phyloP scores from a whole-genome alignment of 2,329 filamentous ascomycete genomes.

The Botrytis deweyae region DNA sequence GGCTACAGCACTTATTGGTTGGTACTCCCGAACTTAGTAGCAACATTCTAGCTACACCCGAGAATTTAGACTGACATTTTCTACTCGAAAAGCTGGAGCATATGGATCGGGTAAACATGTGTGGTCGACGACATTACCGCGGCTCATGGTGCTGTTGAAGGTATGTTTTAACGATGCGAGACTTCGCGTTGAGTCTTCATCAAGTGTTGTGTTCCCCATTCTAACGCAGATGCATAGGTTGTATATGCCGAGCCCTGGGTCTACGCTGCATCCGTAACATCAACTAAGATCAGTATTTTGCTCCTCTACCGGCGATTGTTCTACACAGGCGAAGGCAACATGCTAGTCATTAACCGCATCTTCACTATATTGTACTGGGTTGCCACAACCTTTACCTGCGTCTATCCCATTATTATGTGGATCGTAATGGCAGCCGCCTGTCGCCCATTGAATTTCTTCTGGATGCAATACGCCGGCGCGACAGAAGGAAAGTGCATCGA shows the following conservation, averaged over 20 bases:
- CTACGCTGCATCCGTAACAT: constrained; percentile 16
- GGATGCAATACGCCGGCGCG: constrained; percentile 7
- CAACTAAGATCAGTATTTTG: constrained; percentile 13
- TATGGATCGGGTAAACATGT: constrained; percentile 12
- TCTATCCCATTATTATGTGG: constrained; percentile 11
- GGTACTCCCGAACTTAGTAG: neutral
- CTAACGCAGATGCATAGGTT: constrained; percentile 8
- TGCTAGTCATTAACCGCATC: constrained; percentile 9
- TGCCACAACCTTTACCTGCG: constrained; percentile 11
- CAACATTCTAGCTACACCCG: neutral
- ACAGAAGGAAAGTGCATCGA: constrained; percentile 4
- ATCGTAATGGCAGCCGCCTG: constrained; percentile 10
- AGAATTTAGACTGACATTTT: constrained; percentile 6
- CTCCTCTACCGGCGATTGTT: constrained; percentile 15
- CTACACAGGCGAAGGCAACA: constrained; percentile 3
- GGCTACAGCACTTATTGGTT: constrained; percentile 14
- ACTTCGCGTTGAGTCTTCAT: neutral
- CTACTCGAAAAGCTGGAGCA: constrained; percentile 10
- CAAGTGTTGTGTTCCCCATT: neutral
- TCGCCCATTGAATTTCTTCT: constrained; percentile 9
- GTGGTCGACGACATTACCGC: constrained; percentile 15
- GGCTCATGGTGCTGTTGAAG: constrained; percentile 9
- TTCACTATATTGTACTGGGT: constrained; percentile 10
- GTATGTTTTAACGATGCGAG: neutral
- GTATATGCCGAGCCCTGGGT: constrained; percentile 15